These are phyloP conservation scores for Umbellularia californica DNA, from an alignment of 164 flowering plant genomes.

Conservation along the genomic window DNA sequence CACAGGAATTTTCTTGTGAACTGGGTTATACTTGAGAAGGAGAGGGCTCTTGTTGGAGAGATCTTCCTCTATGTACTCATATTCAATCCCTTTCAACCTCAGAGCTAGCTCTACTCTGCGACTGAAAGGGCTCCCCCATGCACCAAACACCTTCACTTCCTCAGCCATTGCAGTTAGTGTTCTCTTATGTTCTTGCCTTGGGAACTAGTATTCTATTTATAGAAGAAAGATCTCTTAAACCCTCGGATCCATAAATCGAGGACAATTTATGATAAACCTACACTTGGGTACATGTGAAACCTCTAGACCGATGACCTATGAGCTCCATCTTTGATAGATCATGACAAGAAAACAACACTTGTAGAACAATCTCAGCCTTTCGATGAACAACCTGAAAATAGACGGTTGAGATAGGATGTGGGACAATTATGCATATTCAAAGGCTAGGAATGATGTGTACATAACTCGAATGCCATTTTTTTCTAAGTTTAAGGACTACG, in stretches of 20 bases:
- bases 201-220: background rate
- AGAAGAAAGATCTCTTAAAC: background rate
- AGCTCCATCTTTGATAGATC: background rate
- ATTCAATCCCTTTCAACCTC: slow-evolving; percentile 6
- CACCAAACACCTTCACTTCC: slow-evolving; percentile 5
- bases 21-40: slow-evolving; percentile 3
- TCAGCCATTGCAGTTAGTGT: background rate
- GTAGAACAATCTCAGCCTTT: background rate
- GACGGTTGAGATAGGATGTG: too few species aligned
- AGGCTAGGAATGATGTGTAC: too few species aligned
- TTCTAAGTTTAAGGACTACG: too few species aligned
- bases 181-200: background rate
- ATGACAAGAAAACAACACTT: background rate
- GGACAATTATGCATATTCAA: too few species aligned
- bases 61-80: slow-evolving; percentile 4
- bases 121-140: slow-evolving; percentile 6
- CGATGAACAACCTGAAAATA: too few species aligned
- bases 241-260: background rate
- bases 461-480: too few species aligned
- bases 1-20: slow-evolving; percentile 4
- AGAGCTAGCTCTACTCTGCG: slow-evolving; percentile 4
- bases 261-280: background rate
- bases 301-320: background rate
- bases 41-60: slow-evolving; percentile 6
- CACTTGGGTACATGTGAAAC: too few species aligned